These are phyloP conservation scores for Trichoderma guizhouense DNA, from an alignment of 2,329 filamentous ascomycete species.

Conservation along the genomic window DNA sequence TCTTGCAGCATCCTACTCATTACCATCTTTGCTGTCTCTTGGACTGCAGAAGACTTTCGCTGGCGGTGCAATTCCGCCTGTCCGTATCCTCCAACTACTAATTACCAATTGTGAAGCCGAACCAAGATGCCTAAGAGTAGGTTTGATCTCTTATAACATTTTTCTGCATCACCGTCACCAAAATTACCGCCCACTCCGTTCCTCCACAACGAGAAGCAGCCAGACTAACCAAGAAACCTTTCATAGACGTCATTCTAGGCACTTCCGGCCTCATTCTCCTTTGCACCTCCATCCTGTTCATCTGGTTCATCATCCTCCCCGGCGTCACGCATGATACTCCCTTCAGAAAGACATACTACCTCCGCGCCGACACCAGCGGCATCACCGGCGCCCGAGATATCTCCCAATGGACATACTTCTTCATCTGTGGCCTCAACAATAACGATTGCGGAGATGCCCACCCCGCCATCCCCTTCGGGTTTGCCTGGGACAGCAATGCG, in stretches of 20 bases:
- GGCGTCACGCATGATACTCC: conserved; percentile 49
- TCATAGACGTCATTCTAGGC: conserved; percentile 40
- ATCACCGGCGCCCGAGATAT: conserved; percentile 65
- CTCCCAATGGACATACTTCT: conserved; percentile 90
- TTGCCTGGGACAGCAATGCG: conserved; percentile 58
- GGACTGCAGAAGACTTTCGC: not conserved
- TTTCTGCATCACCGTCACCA: not conserved
- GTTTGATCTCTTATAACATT: not conserved
- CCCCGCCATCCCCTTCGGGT: conserved; percentile 67
- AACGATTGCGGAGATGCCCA: conserved; percentile 61
- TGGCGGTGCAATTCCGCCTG: too few relatives aligned
- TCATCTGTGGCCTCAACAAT: conserved; percentile 66
- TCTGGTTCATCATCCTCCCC: conserved; percentile 58
- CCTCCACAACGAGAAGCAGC: not conserved
- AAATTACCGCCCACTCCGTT: too few relatives aligned
- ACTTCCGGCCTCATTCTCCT: conserved; percentile 47
- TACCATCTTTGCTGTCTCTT: not conserved
- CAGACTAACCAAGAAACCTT: conserved; percentile 1
- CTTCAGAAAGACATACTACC: conserved; percentile 78
- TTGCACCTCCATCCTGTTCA: conserved; percentile 49
- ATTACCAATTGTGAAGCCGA: conserved; percentile 20
- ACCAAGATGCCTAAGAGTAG: conserved; percentile 23
- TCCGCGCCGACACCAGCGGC: conserved; percentile 70
- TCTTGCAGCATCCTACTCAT: not conserved
- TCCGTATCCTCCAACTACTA: not conserved